Base-by-base conservation (phyloP, 1,284 basidiomycete species). In the Ustilago lituana region DNA sequence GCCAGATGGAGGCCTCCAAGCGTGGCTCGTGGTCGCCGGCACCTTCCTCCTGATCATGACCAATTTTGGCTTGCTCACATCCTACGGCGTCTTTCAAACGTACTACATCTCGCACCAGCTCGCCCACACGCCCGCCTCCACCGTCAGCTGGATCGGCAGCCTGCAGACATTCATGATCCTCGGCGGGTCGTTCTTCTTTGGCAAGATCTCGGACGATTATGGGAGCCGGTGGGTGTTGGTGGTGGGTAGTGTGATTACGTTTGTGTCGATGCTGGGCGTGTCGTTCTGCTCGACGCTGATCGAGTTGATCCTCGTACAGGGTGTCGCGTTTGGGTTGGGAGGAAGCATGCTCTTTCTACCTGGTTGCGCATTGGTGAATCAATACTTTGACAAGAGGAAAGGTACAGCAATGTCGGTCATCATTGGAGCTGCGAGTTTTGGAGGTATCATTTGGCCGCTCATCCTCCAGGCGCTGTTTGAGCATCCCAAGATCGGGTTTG, bases 331-430 rank as follows among this genome's bases (percentile, higher is more conserved):
- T 23, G 64, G 66, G 1, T 14, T 72, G 22, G 64, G 64, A 6
- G 66, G 66, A 2, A 69, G 60, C 36, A 72, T 72, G 64, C 35
- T 72, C 0, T 72, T 69, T 46, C 31, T 72, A n/a, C 69, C 69
- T 1, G 66, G 59, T 0, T 68, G 64, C 31, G 50, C 64, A 12
- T 23, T 72, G 46, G 60, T 72, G 20, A 58, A 58, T 24, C 69
- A 68, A 41, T 72, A 68, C 51, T 72, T 69, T 47, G 66, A 72
- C 24, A 64, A 50, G 48, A 37, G 45, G 15, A 56, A 60, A 23
- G 68, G 62, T 5, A 57, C 58, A 0, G 68, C 68, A 3, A 66
- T 71, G 68, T 55, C 57, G 40, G 51, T 66, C 20, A 59, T 71
- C 14, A 59, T 71, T 17, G 68, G 68, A 7, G 68, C 68, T 0